Conservation (phyloP, 169 alveolate species). For the Plasmodium ovale region DNA sequence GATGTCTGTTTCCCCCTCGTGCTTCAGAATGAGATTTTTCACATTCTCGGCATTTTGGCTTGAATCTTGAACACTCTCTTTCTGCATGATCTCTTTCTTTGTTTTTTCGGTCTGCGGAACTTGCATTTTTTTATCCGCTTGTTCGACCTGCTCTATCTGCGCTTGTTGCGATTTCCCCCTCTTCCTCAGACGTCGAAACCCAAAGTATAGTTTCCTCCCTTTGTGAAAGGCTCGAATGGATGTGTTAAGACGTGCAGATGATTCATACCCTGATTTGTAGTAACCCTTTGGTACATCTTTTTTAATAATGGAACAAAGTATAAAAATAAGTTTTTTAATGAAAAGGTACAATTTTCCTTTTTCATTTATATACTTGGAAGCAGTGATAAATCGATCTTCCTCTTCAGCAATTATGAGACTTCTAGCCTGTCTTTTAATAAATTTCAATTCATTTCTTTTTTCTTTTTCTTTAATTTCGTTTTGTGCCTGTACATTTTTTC, state of each 20-base stretch:
- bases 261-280: conserved; percentile 28
- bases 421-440: conserved; percentile 59
- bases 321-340: conserved; percentile 31
- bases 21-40: too few relatives aligned
- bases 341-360: conserved; percentile 7
- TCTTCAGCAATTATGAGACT: conserved; percentile 72
- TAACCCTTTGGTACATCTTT: conserved; percentile 48
- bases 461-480: conserved; percentile 36
- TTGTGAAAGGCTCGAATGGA: conserved; percentile 29
- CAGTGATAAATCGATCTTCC: conserved; percentile 71
- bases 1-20: too few relatives aligned
- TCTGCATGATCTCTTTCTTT: background rate
- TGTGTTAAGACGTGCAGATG: background rate
- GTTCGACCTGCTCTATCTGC: background rate
- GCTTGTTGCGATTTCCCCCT: background rate
- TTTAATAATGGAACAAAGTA: conserved; percentile 9
- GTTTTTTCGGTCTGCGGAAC: background rate
- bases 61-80: too few relatives aligned
- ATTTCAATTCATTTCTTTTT: conserved; percentile 31
- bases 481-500: background rate
- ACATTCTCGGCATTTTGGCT: too few relatives aligned
- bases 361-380: conserved; percentile 55
- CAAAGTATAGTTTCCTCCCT: conserved; percentile 17
- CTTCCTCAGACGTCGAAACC: background rate
- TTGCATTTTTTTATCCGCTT: background rate